Base-by-base conservation (phyloP, 176 grass and related monocot genomes). In the Oryza brachyantha region DNA sequence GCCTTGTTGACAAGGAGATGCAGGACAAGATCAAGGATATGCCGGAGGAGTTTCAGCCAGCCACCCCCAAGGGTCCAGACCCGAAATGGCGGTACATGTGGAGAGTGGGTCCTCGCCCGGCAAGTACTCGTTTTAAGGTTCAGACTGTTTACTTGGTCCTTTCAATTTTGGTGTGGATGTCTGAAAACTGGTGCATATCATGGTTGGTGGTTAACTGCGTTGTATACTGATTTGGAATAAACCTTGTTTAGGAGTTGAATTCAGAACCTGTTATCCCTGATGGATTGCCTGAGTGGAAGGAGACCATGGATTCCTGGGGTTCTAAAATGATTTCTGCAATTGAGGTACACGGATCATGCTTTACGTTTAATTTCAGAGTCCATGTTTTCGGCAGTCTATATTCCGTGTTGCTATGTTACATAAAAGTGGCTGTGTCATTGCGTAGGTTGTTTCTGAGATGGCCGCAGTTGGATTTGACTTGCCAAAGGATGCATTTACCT, bases 61-160 rank as follows among this genome's bases (percentile, higher is more conserved):
- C 88, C 26, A 99, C 84, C 1, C 96, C 96, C 6, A 76, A 77
- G 61, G 96, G 96, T 16, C 96, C 96, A 7, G 96, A 95, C 75
- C 96, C 90, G 0, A 99, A 99, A 84, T 99, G 92, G 96, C 87
- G 92, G 14, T 95, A 99, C 90, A 99, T 95, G 96, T 99, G 96
- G 96, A 94, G 96, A 70, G 90, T 93, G 1, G 92, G 96, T 50
- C 87, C 92, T 84, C 92, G 92, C 24, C 96, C 92, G 3, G 46
- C 78, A 61, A 88, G 79, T 62, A 95, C 96, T 35, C 57, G 84
- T 38, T 95, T 99, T 54, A 86, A 93, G 92, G 96, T 99, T 74
- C 50, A 3, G 54, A 67, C 76, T 57, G 46, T 73, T 59, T 60
- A 7, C 42, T n/a, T 70, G 50, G 13, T 60, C 13, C 24, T 24